These are phyloP conservation scores for Pezicula neosporulosa DNA, from an alignment of 2,329 filamentous ascomycete species.

Conservation along the genomic window DNA sequence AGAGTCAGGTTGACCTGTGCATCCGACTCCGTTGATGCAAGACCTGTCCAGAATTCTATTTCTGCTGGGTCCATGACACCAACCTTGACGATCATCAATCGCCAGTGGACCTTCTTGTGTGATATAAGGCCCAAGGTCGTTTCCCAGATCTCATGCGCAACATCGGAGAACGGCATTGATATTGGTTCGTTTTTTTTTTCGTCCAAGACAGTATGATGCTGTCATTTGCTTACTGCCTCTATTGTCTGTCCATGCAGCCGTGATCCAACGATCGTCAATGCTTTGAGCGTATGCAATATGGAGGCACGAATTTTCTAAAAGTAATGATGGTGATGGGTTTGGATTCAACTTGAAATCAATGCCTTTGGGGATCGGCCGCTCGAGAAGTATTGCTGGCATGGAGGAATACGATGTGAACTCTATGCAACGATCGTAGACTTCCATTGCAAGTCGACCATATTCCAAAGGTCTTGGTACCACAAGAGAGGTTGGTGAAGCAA, in stretches of 20 bases:
- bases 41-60: conserved; percentile 53
- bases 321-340: conserved; percentile 66
- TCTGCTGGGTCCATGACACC: conserved; percentile 66
- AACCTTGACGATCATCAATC: conserved; percentile 70
- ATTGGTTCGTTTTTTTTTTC: conserved; percentile 53
- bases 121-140: conserved; percentile 72
- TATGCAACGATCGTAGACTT: conserved; percentile 75
- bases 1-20: conserved; percentile 52
- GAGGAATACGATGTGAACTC: conserved; percentile 53
- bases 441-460: conserved; percentile 62
- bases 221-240: conserved; percentile 70
- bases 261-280: conserved; percentile 73
- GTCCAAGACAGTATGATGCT: conserved; percentile 67
- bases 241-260: conserved; percentile 78
- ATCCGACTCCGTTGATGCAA: conserved; percentile 49
- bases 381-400: conserved; percentile 69
- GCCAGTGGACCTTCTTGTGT: conserved; percentile 70
- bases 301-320: conserved; percentile 76
- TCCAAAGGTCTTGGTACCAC: conserved; percentile 59
- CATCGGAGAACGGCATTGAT: conserved; percentile 52
- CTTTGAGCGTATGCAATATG: conserved; percentile 78
- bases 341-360: conserved; percentile 73
- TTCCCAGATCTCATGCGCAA: conserved; percentile 75
- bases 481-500: conserved; percentile 61
- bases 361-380: conserved; percentile 63